Evolutionary conservation across 805 yeast species (phyloP).

Genomic region (Middelhovenomyces tepae): DNA sequence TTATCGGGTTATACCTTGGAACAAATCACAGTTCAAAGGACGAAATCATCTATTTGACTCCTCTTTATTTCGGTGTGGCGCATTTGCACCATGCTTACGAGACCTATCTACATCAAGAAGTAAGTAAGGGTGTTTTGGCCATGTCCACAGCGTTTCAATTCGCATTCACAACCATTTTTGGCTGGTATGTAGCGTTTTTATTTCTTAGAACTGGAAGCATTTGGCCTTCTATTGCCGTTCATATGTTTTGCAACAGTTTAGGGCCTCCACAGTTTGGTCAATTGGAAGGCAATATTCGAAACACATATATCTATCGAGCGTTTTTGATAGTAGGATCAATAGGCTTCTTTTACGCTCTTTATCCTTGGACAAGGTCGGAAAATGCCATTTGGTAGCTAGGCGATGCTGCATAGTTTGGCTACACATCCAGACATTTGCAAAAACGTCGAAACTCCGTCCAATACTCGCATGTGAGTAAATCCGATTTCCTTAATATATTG

Average conservation of each 20-base stretch:
- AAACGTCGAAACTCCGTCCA: slow-evolving; percentile 88
- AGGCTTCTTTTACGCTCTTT: slow-evolving; percentile 25
- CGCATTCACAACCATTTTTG: slow-evolving; percentile 61
- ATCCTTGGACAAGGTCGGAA: slow-evolving; percentile 1
- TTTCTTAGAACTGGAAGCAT: slow-evolving; percentile 45
- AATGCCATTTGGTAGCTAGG: slow-evolving; percentile 2
- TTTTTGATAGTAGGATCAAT: slow-evolving; percentile 37
- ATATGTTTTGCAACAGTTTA: slow-evolving; percentile 57
- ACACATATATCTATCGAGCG: slow-evolving; percentile 13
- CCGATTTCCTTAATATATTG: slow-evolving; percentile 84
- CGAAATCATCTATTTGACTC: slow-evolving; percentile 36
- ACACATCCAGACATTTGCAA: slow-evolving; percentile 79
- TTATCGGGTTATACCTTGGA: slow-evolving; percentile 25
- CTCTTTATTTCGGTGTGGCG: slow-evolving; percentile 65
- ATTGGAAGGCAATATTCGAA: slow-evolving; percentile 14
- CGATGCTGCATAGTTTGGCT: slow-evolving; percentile 43
- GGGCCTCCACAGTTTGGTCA: slow-evolving; percentile 47
- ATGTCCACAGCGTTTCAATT: slow-evolving; percentile 43
- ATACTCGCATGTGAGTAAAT: slow-evolving; percentile 78
- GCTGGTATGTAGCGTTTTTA: slow-evolving; percentile 51
- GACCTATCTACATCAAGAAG: slow-evolving; percentile 25
- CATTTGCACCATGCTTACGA: slow-evolving; percentile 69
- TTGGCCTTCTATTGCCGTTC: slow-evolving; percentile 52
- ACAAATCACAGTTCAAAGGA: slow-evolving; percentile 9
- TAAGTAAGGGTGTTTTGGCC: slow-evolving; percentile 21